Conservation (phyloP, 2,329 filamentous ascomycete species). For the Ceratocystis huliohia region DNA sequence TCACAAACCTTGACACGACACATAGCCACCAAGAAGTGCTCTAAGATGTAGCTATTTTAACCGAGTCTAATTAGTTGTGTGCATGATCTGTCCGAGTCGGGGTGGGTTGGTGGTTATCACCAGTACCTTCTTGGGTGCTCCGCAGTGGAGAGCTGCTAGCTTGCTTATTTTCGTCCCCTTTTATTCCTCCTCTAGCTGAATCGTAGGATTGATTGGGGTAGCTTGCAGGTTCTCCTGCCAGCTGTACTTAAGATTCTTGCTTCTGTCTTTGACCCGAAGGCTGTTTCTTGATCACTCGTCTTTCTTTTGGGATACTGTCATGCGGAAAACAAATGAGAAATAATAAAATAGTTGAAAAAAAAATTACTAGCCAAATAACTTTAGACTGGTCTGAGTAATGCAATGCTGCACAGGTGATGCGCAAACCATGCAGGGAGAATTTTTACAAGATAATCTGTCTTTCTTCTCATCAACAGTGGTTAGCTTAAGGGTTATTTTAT, state of each 20-base stretch:
- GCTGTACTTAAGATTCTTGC: not conserved
- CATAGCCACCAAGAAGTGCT: not conserved
- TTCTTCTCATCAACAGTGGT: too few species aligned
- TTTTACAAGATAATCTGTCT: too few species aligned
- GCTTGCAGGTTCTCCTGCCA: not conserved
- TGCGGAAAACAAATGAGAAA: too few species aligned
- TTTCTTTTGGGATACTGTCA: not conserved
- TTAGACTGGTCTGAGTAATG: too few species aligned
- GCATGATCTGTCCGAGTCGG: not conserved
- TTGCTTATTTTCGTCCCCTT: slow-evolving; percentile 4
- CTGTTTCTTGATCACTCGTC: not conserved
- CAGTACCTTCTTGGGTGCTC: not conserved
- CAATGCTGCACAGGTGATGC: too few species aligned
- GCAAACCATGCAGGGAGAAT: too few species aligned
- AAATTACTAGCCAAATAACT: too few species aligned
- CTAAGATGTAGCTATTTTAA: not conserved
- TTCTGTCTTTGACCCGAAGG: not conserved
- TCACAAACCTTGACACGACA: not conserved
- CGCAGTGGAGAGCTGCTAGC: not conserved
- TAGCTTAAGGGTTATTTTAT: too few species aligned
- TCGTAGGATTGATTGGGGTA: not conserved
- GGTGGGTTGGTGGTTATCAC: not conserved
- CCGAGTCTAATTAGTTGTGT: not conserved
- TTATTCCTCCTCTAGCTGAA: not conserved
- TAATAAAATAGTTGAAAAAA: too few species aligned